A percentile compares a stretch with the other conserved stretches of the same genome.
phyloP scores from a whole-genome alignment of 108 stramenopile species.

The Stephanodiscus triporus region DNA sequence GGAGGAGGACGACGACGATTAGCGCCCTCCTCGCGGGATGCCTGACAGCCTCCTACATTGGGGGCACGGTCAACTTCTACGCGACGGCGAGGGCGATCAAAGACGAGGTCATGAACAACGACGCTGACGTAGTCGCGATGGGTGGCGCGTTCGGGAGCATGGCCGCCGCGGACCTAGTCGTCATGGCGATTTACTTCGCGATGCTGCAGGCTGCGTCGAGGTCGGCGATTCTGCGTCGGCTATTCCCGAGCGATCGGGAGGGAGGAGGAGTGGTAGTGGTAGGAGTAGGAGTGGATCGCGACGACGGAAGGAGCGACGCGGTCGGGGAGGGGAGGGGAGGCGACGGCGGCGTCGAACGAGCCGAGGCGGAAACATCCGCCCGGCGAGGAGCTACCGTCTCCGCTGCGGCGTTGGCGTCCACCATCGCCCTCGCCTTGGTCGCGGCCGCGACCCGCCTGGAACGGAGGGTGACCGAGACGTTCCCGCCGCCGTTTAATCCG shows the following conservation, averaged over 20 bases:
- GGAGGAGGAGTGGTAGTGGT: no score
- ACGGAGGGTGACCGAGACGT: conserved; percentile 8
- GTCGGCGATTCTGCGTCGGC: conserved; percentile 32
- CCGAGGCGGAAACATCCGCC: no score
- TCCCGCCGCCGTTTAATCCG: conserved; percentile 17
- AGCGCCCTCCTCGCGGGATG: conserved; percentile 57
- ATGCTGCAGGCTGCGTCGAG: conserved; percentile 52
- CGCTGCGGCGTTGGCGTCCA: conserved; percentile 26
- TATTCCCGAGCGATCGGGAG: conserved; percentile 7
- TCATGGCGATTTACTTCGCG: conserved; percentile 81
- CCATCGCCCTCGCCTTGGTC: conserved; percentile 19
- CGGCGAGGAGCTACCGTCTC: conserved; percentile 1
- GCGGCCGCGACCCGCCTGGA: conserved; percentile 24
- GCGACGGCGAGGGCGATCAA: conserved; percentile 56
- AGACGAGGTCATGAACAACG: not conserved
- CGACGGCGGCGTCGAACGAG: no score
- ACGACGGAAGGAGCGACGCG: not conserved
- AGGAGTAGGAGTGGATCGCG: no score
- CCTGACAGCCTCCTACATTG: conserved; percentile 74
- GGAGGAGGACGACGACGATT: not conserved
- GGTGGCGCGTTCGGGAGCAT: conserved; percentile 61
- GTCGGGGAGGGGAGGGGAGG: not conserved
- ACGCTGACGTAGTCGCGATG: conserved; percentile 11
- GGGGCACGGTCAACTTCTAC: conserved; percentile 79
- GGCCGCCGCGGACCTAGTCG: conserved; percentile 77